These are phyloP conservation scores for Chalciporus piperatus DNA, from an alignment of 768 basidiomycete genomes.

Conservation along the genomic window DNA sequence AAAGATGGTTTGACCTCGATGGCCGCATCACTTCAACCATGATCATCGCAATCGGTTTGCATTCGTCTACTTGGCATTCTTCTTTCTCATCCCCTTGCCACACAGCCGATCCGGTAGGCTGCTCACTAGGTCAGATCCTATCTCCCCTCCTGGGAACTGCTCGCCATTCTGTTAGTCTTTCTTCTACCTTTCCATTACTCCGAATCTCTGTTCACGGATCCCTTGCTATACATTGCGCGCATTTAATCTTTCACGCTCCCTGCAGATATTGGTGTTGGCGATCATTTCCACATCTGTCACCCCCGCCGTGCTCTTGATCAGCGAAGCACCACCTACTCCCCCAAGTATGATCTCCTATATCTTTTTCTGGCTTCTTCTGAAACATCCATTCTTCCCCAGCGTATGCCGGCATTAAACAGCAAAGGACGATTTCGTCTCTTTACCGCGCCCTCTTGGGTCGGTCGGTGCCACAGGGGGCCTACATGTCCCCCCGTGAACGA, in stretches of 20 bases:
- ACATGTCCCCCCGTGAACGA: conserved; percentile 66
- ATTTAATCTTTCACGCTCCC: not conserved
- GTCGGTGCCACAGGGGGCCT: conserved; percentile 37
- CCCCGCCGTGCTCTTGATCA: conserved; percentile 60
- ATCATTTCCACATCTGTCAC: conserved; percentile 63
- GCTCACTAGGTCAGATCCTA: conserved; percentile 69
- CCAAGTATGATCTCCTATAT: conserved; percentile 52
- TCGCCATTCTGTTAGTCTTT: conserved; percentile 54
- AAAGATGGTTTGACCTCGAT: conserved; percentile 77
- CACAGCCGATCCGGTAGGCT: conserved; percentile 70
- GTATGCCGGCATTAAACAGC: conserved; percentile 62
- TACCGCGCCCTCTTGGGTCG: conserved; percentile 50
- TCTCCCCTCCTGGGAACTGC: conserved; percentile 58
- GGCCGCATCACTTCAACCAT: conserved; percentile 80
- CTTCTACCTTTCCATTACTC: not conserved
- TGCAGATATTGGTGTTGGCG: conserved; percentile 67
- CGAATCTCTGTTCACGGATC: not conserved
- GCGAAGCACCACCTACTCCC: conserved; percentile 64
- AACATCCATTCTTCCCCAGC: conserved; percentile 37
- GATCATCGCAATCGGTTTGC: conserved; percentile 46
- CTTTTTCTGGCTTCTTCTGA: not conserved
- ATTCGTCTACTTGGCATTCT: not conserved
- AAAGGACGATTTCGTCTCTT: conserved; percentile 53
- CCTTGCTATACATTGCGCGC: not conserved
- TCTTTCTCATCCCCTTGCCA: not conserved